These are phyloP conservation scores for Trypanosoma grayi DNA, from an alignment of 208 protist genomes.

Conservation along the genomic window DNA sequence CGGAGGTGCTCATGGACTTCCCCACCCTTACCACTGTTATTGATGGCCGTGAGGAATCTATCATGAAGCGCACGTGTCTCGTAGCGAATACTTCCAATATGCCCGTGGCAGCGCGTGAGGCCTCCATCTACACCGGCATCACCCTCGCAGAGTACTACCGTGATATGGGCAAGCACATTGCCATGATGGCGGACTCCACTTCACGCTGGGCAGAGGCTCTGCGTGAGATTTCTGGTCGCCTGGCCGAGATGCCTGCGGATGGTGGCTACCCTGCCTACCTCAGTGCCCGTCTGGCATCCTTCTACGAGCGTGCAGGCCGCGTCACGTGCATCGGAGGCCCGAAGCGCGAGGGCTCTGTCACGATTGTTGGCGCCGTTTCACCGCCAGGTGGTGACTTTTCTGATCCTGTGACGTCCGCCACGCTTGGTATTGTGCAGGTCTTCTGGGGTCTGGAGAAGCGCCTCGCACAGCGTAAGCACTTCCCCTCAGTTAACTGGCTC, in stretches of 20 bases:
- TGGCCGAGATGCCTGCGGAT: constrained; percentile 99
- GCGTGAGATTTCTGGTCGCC: constrained; percentile 99
- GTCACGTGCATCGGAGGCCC: constrained; percentile 97
- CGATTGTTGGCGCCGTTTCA: constrained; percentile 99
- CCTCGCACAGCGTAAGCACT: constrained; percentile 99
- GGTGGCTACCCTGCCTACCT: constrained; percentile 99
- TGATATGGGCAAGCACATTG: constrained; percentile 99
- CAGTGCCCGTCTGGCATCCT: constrained; percentile 98
- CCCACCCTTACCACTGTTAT: constrained; percentile 95
- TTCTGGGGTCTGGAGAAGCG: constrained; percentile 99
- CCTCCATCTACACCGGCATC: constrained; percentile 99
- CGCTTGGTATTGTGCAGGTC: constrained; percentile 99
- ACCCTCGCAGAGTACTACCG: constrained; percentile 99
- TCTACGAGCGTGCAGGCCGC: constrained; percentile 98
- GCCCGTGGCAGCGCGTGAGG: constrained; percentile 99
- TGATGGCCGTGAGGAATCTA: constrained; percentile 95
- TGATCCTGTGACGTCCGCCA: constrained; percentile 99
- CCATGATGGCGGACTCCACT: constrained; percentile 99
- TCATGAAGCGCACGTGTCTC: constrained; percentile 99
- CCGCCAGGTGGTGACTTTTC: constrained; percentile 99
- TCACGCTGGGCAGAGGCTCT: constrained; percentile 99
- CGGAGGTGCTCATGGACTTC: constrained; percentile 99
- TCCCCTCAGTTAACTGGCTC: constrained; percentile 99
- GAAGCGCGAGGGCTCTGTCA: constrained; percentile 97
- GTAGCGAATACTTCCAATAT: constrained; percentile 99